Percentiles rank a stretch among this genome's conserved stretches.
Conservation (phyloP, 2,329 filamentous ascomycete species). For the Neospermospora avenae region DNA sequence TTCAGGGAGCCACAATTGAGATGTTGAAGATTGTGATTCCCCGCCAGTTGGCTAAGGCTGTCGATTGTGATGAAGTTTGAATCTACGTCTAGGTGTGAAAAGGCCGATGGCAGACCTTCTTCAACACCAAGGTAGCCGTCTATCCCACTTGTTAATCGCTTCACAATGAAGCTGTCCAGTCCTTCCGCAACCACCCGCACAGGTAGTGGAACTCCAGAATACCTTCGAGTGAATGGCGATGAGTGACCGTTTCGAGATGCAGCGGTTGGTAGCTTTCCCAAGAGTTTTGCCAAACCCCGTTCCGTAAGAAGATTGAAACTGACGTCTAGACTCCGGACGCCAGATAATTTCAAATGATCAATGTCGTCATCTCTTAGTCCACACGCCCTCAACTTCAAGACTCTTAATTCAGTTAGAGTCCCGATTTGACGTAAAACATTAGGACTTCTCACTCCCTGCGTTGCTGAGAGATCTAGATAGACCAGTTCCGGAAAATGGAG, state of each 20-base stretch:
- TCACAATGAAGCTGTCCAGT: slow-evolving; percentile 16
- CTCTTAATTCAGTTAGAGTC: slow-evolving; percentile 14
- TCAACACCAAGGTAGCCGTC: slow-evolving; percentile 19
- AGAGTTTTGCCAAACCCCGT: slow-evolving; percentile 17
- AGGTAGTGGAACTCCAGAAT: slow-evolving; percentile 13
- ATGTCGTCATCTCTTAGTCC: slow-evolving; percentile 23
- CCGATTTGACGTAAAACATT: slow-evolving; percentile 21
- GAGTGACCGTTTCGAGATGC: neutral
- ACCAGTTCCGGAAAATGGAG: slow-evolving; percentile 23
- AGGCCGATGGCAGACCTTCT: slow-evolving; percentile 18
- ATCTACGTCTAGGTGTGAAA: slow-evolving; percentile 21
- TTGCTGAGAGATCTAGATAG: slow-evolving; percentile 23
- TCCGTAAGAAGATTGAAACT: slow-evolving; percentile 23
- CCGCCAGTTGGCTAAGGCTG: slow-evolving; percentile 8
- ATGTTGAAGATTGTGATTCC: slow-evolving; percentile 18
- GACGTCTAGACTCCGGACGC: slow-evolving; percentile 23
- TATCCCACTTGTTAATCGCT: slow-evolving; percentile 13
- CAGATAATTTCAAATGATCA: slow-evolving; percentile 15
- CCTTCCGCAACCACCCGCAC: slow-evolving; percentile 8
- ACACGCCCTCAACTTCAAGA: slow-evolving; percentile 23
- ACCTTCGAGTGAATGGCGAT: slow-evolving; percentile 7
- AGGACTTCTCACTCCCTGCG: slow-evolving; percentile 19
- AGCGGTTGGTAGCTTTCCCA: slow-evolving; percentile 14
- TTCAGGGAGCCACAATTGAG: slow-evolving; percentile 23
- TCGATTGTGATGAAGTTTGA: slow-evolving; percentile 20